Base-by-base conservation (phyloP, 345 rosid species). In the Reutealis trisperma region DNA sequence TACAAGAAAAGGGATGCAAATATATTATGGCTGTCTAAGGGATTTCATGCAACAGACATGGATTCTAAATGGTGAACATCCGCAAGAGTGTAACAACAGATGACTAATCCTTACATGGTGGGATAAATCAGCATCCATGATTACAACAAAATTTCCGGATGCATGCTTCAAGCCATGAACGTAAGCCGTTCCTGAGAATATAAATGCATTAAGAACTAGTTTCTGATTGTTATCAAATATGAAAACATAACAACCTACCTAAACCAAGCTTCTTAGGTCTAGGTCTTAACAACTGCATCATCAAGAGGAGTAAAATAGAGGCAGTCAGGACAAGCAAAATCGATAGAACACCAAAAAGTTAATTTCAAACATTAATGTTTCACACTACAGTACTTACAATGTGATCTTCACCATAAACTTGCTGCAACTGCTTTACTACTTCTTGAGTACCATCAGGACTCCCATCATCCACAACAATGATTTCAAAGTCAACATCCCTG, bases 81-180 rank as follows among this genome's bases (percentile, higher is more conserved):
- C 11, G 12, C 11, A 37, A 37, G 25, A 21, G 19, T 27, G 25
- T 51, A 27, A 63, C 16, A 21, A 34, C 42, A 10, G 0, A 60
- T 72, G 14, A 16, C 71, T 21, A 77, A 44, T 30, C 76, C 96
- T 91, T 88, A 92, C 99, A 87, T 96, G 99, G 86, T 96, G 99
- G 44, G 99, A 96, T 57, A 96, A 87, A 90, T 94, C 99, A 80
- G 99, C 99, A 87, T 91, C 99, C 98, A 96, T 94, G 75, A 96
- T 94, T 22, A 96, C 95, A 42, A 96, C 90, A 76, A 94, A 94
- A 80, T 91, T 91, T 22, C 99, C 99, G 2, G 98, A 84, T 7
- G 93, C 98, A 88, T 96, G 93, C 82, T 90, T 92, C 87, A 96
- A 81, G 64, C 99, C 98, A 83, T 94, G 95, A 63, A 88, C 54